These are phyloP conservation scores for Jatropha curcas DNA, from an alignment of 345 rosid species.

Conservation along the genomic window DNA sequence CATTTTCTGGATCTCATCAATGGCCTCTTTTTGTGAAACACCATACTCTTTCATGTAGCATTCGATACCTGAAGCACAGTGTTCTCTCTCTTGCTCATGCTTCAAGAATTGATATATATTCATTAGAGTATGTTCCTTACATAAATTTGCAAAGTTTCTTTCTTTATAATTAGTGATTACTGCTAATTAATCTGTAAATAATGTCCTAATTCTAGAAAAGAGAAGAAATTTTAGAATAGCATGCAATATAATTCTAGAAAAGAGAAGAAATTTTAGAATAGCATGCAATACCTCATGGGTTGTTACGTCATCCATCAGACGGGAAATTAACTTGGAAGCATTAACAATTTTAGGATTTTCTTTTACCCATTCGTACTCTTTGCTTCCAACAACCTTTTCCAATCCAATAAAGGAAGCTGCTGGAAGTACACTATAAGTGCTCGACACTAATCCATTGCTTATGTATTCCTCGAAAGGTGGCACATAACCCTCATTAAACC, in stretches of 20 bases:
- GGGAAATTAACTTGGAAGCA: not conserved
- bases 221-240: too few species aligned
- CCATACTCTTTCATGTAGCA: constrained; percentile 3
- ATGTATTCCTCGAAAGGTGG: constrained; percentile 4
- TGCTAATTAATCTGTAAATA: too few species aligned
- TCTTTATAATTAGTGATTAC: too few species aligned
- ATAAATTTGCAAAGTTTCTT: too few species aligned
- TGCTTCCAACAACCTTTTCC: not conserved
- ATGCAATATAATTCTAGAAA: too few species aligned
- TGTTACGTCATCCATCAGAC: not conserved
- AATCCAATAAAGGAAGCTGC: not conserved
- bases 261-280: too few species aligned
- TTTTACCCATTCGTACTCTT: not conserved
- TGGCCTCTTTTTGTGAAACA: not conserved
- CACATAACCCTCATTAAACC: not conserved
- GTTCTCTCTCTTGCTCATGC: not conserved
- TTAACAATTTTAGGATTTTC: not conserved
- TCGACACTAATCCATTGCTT: not conserved
- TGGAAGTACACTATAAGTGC: not conserved
- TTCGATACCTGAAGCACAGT: not conserved
- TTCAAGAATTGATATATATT: too few species aligned
- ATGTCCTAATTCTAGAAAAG: too few species aligned
- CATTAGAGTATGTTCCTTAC: too few species aligned
- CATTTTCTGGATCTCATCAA: not conserved
- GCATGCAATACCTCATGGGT: not conserved